Conservation (phyloP, 352 stramenopile species). For the Globisporangium cederbergense region DNA sequence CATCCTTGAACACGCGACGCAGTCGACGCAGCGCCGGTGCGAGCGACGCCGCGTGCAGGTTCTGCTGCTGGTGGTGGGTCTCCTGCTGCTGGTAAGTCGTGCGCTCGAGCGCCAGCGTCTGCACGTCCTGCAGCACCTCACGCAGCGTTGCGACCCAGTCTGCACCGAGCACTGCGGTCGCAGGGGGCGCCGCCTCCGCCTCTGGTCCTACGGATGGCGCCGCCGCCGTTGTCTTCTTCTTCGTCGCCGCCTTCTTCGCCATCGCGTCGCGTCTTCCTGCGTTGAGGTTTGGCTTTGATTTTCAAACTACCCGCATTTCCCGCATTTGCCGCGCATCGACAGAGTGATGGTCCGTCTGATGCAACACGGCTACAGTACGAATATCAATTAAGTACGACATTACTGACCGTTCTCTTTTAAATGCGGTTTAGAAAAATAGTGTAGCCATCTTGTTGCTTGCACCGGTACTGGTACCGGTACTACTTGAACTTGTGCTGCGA, state of each 20-base stretch:
- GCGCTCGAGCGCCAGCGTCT: constrained; percentile 56
- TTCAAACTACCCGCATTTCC: not conserved
- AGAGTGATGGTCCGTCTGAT: too few relatives aligned
- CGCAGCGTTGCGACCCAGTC: constrained; percentile 58
- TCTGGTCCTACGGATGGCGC: not conserved
- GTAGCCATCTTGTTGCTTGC: too few relatives aligned
- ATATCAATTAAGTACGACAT: too few relatives aligned
- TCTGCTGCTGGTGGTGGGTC: not conserved
- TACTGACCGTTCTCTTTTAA: too few relatives aligned
- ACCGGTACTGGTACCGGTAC: too few relatives aligned
- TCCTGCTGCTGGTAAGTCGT: constrained; percentile 35
- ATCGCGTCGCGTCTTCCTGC: too few relatives aligned
- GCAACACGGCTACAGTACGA: too few relatives aligned
- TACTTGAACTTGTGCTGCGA: too few relatives aligned
- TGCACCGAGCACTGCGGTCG: constrained; percentile 21
- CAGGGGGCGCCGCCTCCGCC: not conserved
- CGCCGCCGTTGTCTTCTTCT: not conserved
- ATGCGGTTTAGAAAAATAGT: too few relatives aligned
- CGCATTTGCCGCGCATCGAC: too few relatives aligned
- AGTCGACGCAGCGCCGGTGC: constrained; percentile 50
- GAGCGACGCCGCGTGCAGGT: constrained; percentile 23
- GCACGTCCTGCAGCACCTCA: constrained; percentile 64
- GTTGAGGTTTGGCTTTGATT: not conserved
- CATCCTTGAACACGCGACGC: constrained; percentile 41
- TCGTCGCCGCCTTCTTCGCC: not conserved